Conservation (phyloP, 805 yeast species). For the Vanderwaltozyma yarrowii region DNA sequence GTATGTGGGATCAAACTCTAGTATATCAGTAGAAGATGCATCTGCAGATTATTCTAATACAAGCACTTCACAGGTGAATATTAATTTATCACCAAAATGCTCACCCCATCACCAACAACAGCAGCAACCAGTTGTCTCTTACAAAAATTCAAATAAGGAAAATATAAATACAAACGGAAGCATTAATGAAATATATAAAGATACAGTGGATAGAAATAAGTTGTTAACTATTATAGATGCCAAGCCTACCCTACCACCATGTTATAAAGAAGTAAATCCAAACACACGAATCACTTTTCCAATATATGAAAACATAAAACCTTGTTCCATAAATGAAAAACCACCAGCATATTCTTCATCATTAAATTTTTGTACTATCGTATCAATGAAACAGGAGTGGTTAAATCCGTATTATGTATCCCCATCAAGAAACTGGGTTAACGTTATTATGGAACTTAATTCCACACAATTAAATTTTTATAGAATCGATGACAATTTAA, state of each 20-base stretch:
- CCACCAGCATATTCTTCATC: constrained; percentile 66
- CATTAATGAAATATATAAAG: too few species aligned
- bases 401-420: constrained; percentile 64
- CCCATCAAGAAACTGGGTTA: constrained; percentile 58
- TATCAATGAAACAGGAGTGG: constrained; percentile 66
- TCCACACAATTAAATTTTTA: constrained; percentile 79
- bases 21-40: too few species aligned
- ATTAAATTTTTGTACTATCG: constrained; percentile 45
- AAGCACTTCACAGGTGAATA: too few species aligned
- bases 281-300: constrained; percentile 24
- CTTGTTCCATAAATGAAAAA: constrained; percentile 22
- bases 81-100: too few species aligned
- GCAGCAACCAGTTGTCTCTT: too few species aligned
- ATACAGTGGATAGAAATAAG: too few species aligned
- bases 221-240: too few species aligned
- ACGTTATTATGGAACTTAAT: constrained; percentile 61
- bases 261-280: constrained; percentile 19
- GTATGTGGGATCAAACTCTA: too few species aligned
- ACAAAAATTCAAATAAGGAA: too few species aligned
- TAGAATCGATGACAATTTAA: constrained; percentile 29
- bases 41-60: too few species aligned
- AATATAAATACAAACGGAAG: too few species aligned
- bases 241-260: constrained; percentile 15
- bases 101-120: too few species aligned
- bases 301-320: constrained; percentile 25